Conservation (phyloP, 2,329 filamentous ascomycete genomes). For the Thermochaetoides dissita region DNA sequence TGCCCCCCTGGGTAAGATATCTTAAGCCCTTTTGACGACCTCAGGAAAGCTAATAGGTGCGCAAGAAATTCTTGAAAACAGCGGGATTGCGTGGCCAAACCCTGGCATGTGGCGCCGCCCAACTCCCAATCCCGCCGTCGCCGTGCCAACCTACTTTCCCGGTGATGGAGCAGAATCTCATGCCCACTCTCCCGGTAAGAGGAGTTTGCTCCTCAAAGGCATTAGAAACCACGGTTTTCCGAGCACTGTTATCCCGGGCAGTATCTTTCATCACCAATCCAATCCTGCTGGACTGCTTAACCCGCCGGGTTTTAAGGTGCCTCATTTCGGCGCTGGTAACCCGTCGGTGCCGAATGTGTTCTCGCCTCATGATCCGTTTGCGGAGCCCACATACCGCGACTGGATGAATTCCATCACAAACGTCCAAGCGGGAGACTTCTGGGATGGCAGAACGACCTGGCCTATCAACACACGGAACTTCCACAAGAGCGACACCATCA, state of each 20-base stretch:
- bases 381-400: slow-evolving; percentile 15
- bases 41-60: not conserved
- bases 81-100: slow-evolving; percentile 70
- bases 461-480: slow-evolving; percentile 3
- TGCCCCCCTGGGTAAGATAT: slow-evolving; percentile 53
- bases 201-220: slow-evolving; percentile 12
- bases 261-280: slow-evolving; percentile 2
- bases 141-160: slow-evolving; percentile 25
- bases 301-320: slow-evolving; percentile 9
- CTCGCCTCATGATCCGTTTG: slow-evolving; percentile 17
- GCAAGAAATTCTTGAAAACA: slow-evolving; percentile 56
- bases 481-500: slow-evolving; percentile 25
- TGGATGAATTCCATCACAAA: slow-evolving; percentile 13
- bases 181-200: slow-evolving; percentile 43
- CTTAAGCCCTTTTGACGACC: too few species aligned
- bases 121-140: slow-evolving; percentile 27
- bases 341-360: slow-evolving; percentile 9
- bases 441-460: slow-evolving; percentile 10
- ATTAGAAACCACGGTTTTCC: slow-evolving; percentile 9
- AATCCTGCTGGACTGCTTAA: slow-evolving; percentile 1
- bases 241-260: not conserved
- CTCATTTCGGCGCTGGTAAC: slow-evolving; percentile 7
- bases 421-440: slow-evolving; percentile 1
- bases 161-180: slow-evolving; percentile 42
- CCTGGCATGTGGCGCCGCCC: slow-evolving; percentile 49